Base-by-base conservation (phyloP, 176 grass and related monocot species). In the Musa troglodytarum region DNA sequence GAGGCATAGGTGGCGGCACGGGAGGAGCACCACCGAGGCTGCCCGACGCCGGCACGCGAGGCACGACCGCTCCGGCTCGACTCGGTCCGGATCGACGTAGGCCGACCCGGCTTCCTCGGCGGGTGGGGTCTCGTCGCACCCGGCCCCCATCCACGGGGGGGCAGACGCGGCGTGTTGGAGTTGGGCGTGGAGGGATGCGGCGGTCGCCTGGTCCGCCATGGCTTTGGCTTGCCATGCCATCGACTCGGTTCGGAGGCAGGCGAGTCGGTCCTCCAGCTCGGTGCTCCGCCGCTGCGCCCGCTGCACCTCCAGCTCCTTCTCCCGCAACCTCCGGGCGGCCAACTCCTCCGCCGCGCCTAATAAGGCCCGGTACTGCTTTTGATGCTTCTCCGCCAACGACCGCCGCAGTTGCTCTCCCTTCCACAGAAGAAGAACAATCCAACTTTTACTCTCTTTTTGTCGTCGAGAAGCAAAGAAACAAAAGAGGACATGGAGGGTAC, bases 151-250 rank as follows among this genome's bases (percentile, higher is more conserved):
- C 73, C 8, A 6, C 34, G 8, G 16, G 26, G 34, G 15, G 14
- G 69, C 54, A 11, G 67, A 76, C 1, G 82, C 79, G 10, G 92
- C 85, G 7, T 90, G 89, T 80, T 96, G 93, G n/a, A 96, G 87
- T 85, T 96, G 93, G 1, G 81, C 84, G 74, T 96, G 89, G 26
- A 96, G 89, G 49, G 85, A 9, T 0, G 87, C 79, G 1, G 89
- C 93, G 2, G 83, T 63, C 10, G 92, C 89, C 70, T 92, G 89
- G 63, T 92, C 85, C 1, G 87, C 80, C 1, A 89, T 72, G 3
- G 92, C 92, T 69, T 92, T 92, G 8, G 81, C 82, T 65, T 96
- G 89, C 92, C 92, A 96, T 19, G 89, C 87, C 68, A 83, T 82
- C 52, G 87, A 84, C 78, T 96, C 92, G 9, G 80, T 52, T 69